phyloP scores from a whole-genome alignment of 2,329 filamentous ascomycete genomes.

The Annulohypoxylon truncatum region DNA sequence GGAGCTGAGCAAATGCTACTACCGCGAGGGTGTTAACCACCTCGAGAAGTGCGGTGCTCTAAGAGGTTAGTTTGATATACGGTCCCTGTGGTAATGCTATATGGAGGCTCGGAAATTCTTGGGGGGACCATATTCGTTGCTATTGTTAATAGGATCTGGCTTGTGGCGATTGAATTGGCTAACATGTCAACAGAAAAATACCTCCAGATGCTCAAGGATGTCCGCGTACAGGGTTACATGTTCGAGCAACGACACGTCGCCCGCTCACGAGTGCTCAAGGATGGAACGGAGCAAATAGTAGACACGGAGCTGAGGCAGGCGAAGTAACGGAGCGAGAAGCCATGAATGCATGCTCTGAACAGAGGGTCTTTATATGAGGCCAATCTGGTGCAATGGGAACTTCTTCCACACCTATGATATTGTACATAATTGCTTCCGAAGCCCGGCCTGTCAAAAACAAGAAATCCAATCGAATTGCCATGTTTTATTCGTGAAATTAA shows the following conservation, averaged over 20 bases:
- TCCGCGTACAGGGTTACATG: constrained; percentile 82
- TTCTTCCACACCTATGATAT: constrained; percentile 3
- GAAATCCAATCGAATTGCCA: neutral
- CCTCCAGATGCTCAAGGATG: constrained; percentile 78
- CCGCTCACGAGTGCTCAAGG: constrained; percentile 36
- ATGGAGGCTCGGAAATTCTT: too few species aligned
- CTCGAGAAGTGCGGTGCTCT: constrained; percentile 86
- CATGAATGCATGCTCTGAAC: constrained; percentile 10
- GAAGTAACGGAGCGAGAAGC: constrained; percentile 7
- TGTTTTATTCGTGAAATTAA: neutral
- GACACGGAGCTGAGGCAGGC: neutral
- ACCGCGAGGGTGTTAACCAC: constrained; percentile 85
- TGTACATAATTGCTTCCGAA: constrained; percentile 35
- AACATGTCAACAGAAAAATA: constrained; percentile 64
- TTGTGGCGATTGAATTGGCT: constrained; percentile 32
- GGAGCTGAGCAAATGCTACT: constrained; percentile 88
- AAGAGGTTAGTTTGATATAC: constrained; percentile 71
- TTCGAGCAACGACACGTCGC: constrained; percentile 84
- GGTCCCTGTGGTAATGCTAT: neutral
- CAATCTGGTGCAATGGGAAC: constrained; percentile 6
- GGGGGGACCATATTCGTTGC: neutral
- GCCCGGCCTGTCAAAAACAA: neutral
- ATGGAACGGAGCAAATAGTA: neutral
- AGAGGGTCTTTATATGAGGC: constrained; percentile 8
- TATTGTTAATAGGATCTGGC: neutral